Evolutionary conservation across 352 stramenopile genomes (phyloP).

Genomic region (Blastocystis sp.): DNA sequence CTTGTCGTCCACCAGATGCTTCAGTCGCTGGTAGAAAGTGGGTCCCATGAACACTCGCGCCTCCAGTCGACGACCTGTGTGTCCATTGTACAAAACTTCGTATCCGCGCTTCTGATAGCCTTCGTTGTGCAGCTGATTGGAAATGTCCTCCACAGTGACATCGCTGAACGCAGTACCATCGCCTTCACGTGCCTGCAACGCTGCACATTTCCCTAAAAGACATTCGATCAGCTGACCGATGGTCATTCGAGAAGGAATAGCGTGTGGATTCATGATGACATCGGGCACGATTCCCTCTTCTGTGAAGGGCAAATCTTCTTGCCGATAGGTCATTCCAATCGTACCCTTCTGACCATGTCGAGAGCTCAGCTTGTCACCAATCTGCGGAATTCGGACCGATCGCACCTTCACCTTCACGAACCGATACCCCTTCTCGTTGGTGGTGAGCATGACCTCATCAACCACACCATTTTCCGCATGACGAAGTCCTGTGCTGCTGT

Average conservation of each 20-base stretch:
- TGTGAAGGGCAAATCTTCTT: conserved; percentile 99
- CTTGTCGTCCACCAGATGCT: conserved; percentile 99
- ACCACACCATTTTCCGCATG: conserved; percentile 97
- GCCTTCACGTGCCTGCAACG: conserved; percentile 89
- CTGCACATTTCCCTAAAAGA: conserved; percentile 94
- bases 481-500: conserved; percentile 90
- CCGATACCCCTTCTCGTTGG: conserved; percentile 89
- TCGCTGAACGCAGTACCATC: conserved; percentile 98
- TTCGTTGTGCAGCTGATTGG: conserved; percentile 82
- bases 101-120: conserved; percentile 98
- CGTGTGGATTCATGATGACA: conserved; percentile 99
- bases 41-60: conserved; percentile 97
- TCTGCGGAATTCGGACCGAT: conserved; percentile 95
- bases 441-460: conserved; percentile 97
- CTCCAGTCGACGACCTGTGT: conserved; percentile 89
- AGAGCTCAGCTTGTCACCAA: conserved; percentile 94
- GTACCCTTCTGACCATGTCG: conserved; percentile 89
- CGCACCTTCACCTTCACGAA: conserved; percentile 87
- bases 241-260: conserved; percentile 99
- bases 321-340: conserved; percentile 97
- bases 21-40: conserved; percentile 99
- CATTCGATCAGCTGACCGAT: conserved; percentile 99
- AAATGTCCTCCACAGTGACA: conserved; percentile 94
- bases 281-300: conserved; percentile 96
- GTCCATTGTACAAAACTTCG: conserved; percentile 97